A percentile compares a stretch with the other conserved stretches of the same genome.
These are phyloP conservation scores for Penicillium frequentans DNA, from an alignment of 2,329 filamentous ascomycete genomes.

Conservation along the genomic window DNA sequence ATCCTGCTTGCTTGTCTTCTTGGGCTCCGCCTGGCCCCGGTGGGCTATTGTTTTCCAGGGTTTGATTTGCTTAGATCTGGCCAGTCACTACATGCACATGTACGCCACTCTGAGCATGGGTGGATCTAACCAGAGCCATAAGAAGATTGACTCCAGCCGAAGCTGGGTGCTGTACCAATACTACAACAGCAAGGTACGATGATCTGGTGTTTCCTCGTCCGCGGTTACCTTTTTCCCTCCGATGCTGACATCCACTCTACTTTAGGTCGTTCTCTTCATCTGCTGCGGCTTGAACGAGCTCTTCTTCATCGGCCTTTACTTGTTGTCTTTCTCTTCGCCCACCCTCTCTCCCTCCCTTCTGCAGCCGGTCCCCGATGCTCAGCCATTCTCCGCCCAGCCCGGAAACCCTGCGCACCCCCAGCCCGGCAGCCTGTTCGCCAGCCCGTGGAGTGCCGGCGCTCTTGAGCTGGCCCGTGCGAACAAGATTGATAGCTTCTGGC, in stretches of 20 bases:
- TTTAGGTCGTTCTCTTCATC: constrained; percentile 81
- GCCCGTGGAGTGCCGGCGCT: constrained; percentile 87
- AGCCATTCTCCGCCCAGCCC: constrained; percentile 57
- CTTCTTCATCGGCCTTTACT: constrained; percentile 98
- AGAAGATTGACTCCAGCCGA: constrained; percentile 84
- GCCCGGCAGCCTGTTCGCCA: constrained; percentile 75
- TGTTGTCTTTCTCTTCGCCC: constrained; percentile 93
- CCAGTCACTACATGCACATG: constrained; percentile 99
- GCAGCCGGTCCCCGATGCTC: constrained; percentile 57
- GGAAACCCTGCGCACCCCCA: constrained; percentile 68
- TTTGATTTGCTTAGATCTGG: constrained; percentile 86
- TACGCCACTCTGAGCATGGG: constrained; percentile 90
- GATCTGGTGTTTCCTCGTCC: constrained; percentile 5
- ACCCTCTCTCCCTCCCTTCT: constrained; percentile 82
- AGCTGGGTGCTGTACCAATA: constrained; percentile 92
- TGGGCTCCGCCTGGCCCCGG: constrained; percentile 89
- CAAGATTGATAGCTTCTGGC: constrained; percentile 77
- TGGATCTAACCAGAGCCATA: constrained; percentile 77
- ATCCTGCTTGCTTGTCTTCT: constrained; percentile 88
- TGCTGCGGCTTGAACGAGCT: constrained; percentile 90
- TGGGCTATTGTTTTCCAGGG: constrained; percentile 95
- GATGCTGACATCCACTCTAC: not conserved
- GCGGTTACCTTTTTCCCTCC: not conserved
- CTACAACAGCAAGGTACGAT: constrained; percentile 89
- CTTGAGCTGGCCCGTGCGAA: constrained; percentile 91